Base-by-base conservation (phyloP, 2,329 filamentous ascomycete genomes). In the Diaporthe sp. region DNA sequence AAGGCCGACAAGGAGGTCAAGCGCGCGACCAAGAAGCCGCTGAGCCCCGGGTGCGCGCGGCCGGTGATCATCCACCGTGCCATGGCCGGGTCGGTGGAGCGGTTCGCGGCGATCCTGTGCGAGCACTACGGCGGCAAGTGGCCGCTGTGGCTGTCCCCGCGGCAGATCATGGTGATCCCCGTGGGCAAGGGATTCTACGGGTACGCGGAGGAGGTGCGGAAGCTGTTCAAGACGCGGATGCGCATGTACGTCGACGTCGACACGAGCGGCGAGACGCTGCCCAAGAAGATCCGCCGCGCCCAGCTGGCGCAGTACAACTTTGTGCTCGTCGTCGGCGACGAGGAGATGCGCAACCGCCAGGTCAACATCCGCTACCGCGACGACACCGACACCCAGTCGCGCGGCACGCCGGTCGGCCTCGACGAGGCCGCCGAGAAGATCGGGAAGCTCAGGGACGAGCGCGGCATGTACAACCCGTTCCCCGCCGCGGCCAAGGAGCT, bases 61-160 rank as follows among this genome's bases (percentile, higher is more conserved):
- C 94, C 94, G 25, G 94, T 97, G 82, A 96, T 97, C 91, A 94
- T 97, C 75, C 94, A 97, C 84, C 92, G 94, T 78, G 94, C 94
- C 76, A 94, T 97, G 93, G 94, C 82, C 89, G 93, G 83, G 89
- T 95, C 82, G 44, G 85, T 88, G 65, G 88, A 90, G 83, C 85
- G 88, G 73, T 90, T 90, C 84, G 88, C 94, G 80, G 94, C 91
- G 77, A 95, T 96, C 77, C 87, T 96, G 75, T 94, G 91, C 59
- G 94, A 97, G 87, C 94, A 96, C 84, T 96, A 95, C 81, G 94
- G 89, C 71, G 94, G 94, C 79, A 95, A 95, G 86, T 97, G 94
- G 94, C 94, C 94, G 1, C 95, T 96, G 88, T 97, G 94, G 94
- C 86, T 97, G 76, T 94, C 92, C 78, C 94, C 94, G n/a, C 90